Percentiles rank a stretch among this genome's conserved stretches.
Evolutionary conservation across 1,284 basidiomycete genomes (phyloP).

Genomic region (Pyrrhoderma lamaoense): DNA sequence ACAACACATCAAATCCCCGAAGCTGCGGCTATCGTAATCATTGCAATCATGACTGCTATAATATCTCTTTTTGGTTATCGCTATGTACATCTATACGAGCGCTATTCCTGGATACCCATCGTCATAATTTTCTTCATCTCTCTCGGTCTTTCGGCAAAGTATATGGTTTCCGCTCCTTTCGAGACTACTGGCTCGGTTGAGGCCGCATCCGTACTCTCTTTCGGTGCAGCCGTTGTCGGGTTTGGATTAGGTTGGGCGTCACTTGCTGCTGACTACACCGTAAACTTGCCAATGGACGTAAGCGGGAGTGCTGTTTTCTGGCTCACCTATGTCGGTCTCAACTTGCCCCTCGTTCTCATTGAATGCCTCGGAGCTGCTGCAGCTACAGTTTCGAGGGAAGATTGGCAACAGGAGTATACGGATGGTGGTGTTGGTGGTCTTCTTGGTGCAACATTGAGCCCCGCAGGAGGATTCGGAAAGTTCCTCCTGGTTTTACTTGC

Average conservation of each 20-base stretch:
- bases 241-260: conserved; percentile 26
- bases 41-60: conserved; percentile 30
- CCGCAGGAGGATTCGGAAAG: conserved; percentile 25
- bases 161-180: conserved; percentile 24
- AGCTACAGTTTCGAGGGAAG: conserved; percentile 25
- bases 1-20: conserved; percentile 25
- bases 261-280: conserved; percentile 28
- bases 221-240: conserved; percentile 25
- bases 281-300: conserved; percentile 29
- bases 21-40: conserved; percentile 29
- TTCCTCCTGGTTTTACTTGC: conserved; percentile 28
- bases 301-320: conserved; percentile 27
- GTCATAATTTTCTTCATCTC: conserved; percentile 28
- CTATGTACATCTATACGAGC: conserved; percentile 34
- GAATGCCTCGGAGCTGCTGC: conserved; percentile 27
- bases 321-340: conserved; percentile 30
- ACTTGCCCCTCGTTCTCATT: conserved; percentile 24
- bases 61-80: conserved; percentile 37
- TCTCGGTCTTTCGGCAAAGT: conserved; percentile 25
- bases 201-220: conserved; percentile 25
- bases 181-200: conserved; percentile 21
- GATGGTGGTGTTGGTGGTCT: conserved; percentile 25
- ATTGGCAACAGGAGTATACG: conserved; percentile 24
- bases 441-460: conserved; percentile 24
- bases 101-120: conserved; percentile 34